Evolutionary conservation across 139 green algal species (phyloP), one percentile per base, ranked within the genome.

Genomic region (Mychonastes homosphaera): DNA sequence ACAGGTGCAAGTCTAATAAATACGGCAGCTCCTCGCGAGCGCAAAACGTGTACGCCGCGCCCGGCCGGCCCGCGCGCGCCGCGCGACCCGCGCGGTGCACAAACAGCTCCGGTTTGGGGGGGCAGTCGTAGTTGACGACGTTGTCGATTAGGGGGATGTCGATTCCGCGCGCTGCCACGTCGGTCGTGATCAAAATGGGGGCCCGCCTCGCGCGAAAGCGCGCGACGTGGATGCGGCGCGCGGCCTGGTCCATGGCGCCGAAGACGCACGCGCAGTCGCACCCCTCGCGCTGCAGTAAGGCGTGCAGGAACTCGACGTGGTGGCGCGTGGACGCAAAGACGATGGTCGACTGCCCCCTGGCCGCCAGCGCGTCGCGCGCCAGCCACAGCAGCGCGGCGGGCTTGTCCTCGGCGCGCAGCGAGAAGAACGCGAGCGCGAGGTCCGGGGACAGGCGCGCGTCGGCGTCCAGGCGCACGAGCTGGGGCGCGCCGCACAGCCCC

Each of bases 71-170:
- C 24, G 72, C 67, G 54, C 90, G 74, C 24, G 87, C 89, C 0
- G 81, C 87, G 21, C 91, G 87, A 3, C 90, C 90, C 44, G 79
- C 82, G 30, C 87, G 69, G 67, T 95, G 87, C 33, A 99, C 87
- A 68, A 98, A 99, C 23, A 99, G 85, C 77, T 95, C 91, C 30
- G 88, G 86, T 49, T 86, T 91, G 52, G 82, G 58, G 6, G 88
- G 88, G 63, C 95, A 95, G 79, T 95, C 88, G 39, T 89, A 97
- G 74, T 98, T 96, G 63, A 98, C 72, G 46, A 98, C 92, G 67
- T 98, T 98, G 82, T 98, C 87, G 35, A 99, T 82, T 36, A 97
- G 81, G 0, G 92, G 92, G 53, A 99, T 93, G 81, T 99, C 92
- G 30, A 99, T 86, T 41, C 92, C 92, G 18, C 92, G 80, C 12